Evolutionary conservation across 2,329 filamentous ascomycete species (phyloP).

Genomic region (Talaromyces piceae): DNA sequence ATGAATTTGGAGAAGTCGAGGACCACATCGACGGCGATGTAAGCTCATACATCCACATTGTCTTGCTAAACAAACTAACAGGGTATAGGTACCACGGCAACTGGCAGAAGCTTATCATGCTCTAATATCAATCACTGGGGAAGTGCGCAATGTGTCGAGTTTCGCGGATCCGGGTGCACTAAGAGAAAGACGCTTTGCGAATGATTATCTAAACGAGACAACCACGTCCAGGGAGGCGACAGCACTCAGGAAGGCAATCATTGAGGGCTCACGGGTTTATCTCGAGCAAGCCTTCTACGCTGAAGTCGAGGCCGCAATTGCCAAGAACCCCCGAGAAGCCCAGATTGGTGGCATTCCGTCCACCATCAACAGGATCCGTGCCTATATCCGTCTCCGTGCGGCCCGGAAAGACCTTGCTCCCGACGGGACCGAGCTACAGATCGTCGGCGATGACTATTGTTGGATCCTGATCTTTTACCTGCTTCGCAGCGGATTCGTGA

Average conservation of each 20-base stretch:
- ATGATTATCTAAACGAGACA: slow-evolving; percentile 69
- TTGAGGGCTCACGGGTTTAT: slow-evolving; percentile 70
- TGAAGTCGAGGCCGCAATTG: slow-evolving; percentile 68
- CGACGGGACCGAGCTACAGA: slow-evolving; percentile 72
- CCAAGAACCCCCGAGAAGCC: slow-evolving; percentile 79
- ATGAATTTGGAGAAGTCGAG: slow-evolving; percentile 70
- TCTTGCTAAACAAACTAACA: slow-evolving; percentile 1
- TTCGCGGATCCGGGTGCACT: slow-evolving; percentile 57
- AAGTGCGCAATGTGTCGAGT: slow-evolving; percentile 55
- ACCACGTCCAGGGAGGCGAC: slow-evolving; percentile 57
- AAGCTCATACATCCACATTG: slow-evolving; percentile 23
- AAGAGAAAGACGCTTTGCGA: slow-evolving; percentile 67
- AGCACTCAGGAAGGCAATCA: slow-evolving; percentile 67
- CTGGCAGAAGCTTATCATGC: slow-evolving; percentile 77
- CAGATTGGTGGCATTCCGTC: slow-evolving; percentile 84
- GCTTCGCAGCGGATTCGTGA: slow-evolving; percentile 72
- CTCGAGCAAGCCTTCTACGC: slow-evolving; percentile 74
- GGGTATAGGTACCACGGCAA: slow-evolving; percentile 57
- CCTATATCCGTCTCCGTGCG: slow-evolving; percentile 76
- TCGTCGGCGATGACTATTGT: slow-evolving; percentile 72
- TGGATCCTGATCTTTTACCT: slow-evolving; percentile 95
- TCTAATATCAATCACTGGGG: slow-evolving; percentile 68
- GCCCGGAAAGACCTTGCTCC: slow-evolving; percentile 75
- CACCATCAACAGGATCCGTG: slow-evolving; percentile 81
- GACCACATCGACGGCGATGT: slow-evolving; percentile 59